Percentiles rank a stretch among this genome's conserved stretches.
These are phyloP conservation scores for Camelina sativa DNA, from an alignment of 345 rosid species.

Conservation along the genomic window DNA sequence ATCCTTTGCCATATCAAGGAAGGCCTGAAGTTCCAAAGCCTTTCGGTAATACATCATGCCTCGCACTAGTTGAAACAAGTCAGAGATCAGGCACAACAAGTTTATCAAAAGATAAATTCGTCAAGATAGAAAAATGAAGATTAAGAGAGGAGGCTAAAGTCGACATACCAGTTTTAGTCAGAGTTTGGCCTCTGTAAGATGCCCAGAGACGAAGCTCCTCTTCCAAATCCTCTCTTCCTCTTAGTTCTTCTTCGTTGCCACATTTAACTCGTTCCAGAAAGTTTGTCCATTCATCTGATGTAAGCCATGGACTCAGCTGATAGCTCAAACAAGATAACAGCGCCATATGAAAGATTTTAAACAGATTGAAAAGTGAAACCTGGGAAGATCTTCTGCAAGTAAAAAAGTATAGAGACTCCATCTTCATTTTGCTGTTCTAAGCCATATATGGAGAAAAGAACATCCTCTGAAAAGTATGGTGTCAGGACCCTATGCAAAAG, in stretches of 20 bases:
- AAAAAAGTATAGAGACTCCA: constrained; percentile 81
- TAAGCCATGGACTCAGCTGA: constrained; percentile 36
- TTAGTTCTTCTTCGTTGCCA: constrained; percentile 58
- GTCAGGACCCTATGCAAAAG: constrained; percentile 63
- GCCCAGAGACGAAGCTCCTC: constrained; percentile 84
- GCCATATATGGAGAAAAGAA: constrained; percentile 61
- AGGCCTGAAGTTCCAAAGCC: constrained; percentile 84
- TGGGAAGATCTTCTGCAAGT: constrained; percentile 84
- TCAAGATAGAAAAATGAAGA: constrained; percentile 28
- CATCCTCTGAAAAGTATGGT: constrained; percentile 80
- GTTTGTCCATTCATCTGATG: constrained; percentile 78
- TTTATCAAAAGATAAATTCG: constrained; percentile 4
- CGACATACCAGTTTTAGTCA: constrained; percentile 74
- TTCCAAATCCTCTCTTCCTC: constrained; percentile 45
- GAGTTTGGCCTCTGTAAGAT: constrained; percentile 82
- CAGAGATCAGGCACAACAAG: constrained; percentile 16
- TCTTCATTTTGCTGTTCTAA: constrained; percentile 74
- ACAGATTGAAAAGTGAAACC: constrained; percentile 48
- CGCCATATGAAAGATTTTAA: constrained; percentile 8
- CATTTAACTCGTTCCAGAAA: constrained; percentile 64
- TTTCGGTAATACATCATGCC: constrained; percentile 89
- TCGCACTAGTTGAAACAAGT: constrained; percentile 51
- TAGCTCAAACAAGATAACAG: constrained; percentile 26
- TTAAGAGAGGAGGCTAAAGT: constrained; percentile 20
- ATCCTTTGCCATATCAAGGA: constrained; percentile 72